A percentile compares a stretch with the other conserved stretches of the same genome.
These are phyloP conservation scores for Suillus brevipes DNA, from an alignment of 768 basidiomycete genomes.

Conservation along the genomic window DNA sequence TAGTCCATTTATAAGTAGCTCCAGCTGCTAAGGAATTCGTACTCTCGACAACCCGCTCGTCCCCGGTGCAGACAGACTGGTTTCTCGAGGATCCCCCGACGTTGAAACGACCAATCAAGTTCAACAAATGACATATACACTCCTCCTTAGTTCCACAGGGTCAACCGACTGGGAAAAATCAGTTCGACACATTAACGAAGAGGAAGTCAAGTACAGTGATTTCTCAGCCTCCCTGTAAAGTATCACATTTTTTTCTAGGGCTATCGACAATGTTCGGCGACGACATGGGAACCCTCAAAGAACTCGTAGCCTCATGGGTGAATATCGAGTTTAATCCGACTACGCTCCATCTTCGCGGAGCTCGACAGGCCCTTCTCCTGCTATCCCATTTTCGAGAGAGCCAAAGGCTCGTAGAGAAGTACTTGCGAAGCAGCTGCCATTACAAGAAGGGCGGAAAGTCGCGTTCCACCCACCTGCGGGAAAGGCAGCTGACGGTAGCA, in stretches of 20 bases:
- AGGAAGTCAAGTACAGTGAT: slow-evolving; percentile 60
- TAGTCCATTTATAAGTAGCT: too few species aligned
- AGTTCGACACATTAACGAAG: slow-evolving; percentile 55
- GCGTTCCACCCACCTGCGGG: slow-evolving; percentile 73
- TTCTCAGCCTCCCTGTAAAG: slow-evolving; percentile 4
- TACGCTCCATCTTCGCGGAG: slow-evolving; percentile 44
- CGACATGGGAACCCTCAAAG: too few species aligned
- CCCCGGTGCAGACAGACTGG: too few species aligned
- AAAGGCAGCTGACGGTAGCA: slow-evolving; percentile 51
- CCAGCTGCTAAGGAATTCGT: too few species aligned
- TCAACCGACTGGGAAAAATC: too few species aligned
- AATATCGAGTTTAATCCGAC: too few species aligned
- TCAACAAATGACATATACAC: too few species aligned
- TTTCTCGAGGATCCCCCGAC: too few species aligned
- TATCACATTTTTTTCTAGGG: slow-evolving; percentile 42
- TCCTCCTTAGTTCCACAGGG: too few species aligned
- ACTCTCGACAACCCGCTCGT: too few species aligned
- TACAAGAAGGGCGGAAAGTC: slow-evolving; percentile 75
- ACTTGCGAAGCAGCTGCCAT: slow-evolving; percentile 58
- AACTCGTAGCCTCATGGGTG: too few species aligned
- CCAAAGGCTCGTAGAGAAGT: slow-evolving; percentile 67
- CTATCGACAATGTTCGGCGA: slow-evolving; percentile 56
- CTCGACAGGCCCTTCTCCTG: slow-evolving; percentile 57
- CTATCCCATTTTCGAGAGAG: slow-evolving; percentile 58
- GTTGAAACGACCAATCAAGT: too few species aligned